Evolutionary conservation across 2,329 filamentous ascomycete species (phyloP).

Genomic region (Ophiostoma angusticollis): DNA sequence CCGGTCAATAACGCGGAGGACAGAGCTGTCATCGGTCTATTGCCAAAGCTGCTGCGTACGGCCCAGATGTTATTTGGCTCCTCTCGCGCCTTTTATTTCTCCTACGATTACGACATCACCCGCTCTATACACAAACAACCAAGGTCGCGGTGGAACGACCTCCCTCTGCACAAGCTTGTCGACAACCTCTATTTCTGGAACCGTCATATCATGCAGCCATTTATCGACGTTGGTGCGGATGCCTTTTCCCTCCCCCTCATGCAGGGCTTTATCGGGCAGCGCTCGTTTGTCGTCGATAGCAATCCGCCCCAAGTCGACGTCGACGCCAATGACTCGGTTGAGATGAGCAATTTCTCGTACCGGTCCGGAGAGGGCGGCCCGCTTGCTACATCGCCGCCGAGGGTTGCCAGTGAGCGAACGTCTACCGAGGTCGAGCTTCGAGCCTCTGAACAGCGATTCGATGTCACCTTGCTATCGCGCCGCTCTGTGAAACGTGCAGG

Average conservation of each 20-base stretch:
- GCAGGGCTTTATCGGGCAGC: constrained; percentile 88
- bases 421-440: constrained; percentile 21
- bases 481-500: constrained; percentile 78
- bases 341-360: constrained; percentile 23
- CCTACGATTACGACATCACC: constrained; percentile 89
- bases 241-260: constrained; percentile 67
- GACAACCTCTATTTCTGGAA: constrained; percentile 91
- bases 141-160: constrained; percentile 27
- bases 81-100: constrained; percentile 83
- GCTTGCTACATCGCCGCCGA: constrained; percentile 9
- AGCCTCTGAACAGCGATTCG: constrained; percentile 44
- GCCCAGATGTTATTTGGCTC: constrained; percentile 73
- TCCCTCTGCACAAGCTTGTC: constrained; percentile 57
- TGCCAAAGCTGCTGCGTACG: constrained; percentile 76
- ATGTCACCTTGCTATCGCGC: constrained; percentile 86
- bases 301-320: constrained; percentile 43
- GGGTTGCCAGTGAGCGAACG: constrained; percentile 1
- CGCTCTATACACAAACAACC: constrained; percentile 38
- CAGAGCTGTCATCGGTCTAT: constrained; percentile 39
- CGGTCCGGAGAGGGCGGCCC: not conserved
- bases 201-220: constrained; percentile 55
- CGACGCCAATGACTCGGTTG: constrained; percentile 29
- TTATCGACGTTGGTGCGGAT: constrained; percentile 61
- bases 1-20: constrained; percentile 7
- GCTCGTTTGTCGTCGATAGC: constrained; percentile 60